Evolutionary conservation across 768 basidiomycete species (phyloP), one percentile per base, ranked within the genome.

Genomic region (Podaxis carcinomalis): DNA sequence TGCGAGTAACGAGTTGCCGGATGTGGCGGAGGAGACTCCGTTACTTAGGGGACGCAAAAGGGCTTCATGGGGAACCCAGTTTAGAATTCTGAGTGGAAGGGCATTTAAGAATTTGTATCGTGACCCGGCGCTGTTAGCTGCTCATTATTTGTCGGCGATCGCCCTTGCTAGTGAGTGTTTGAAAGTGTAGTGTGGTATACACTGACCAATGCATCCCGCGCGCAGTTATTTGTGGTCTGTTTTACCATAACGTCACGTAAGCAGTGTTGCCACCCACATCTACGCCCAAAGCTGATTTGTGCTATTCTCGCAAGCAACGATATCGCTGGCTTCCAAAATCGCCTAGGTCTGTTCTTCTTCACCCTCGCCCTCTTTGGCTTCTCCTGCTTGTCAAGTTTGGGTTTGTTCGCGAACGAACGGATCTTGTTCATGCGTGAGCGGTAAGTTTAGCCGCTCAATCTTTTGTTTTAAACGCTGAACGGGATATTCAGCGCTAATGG

Each of bases 21-120:
- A 94, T 70, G 85, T 90, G 0, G 81, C 79, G 27, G 76, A 82
- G 27, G 91, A 93, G 74, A 90, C 84, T 39, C 75, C 80, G 54
- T 67, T 91, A 61, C 72, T 94, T 69, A 74, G 88, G 54, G 89
- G 89, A 14, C 77, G 87, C 66, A 86, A 89, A 73, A 83, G 93
- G 58, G 97, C 96, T 5, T 89, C 83, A 64, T 94, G 88, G 84
- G 80, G 79, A 46, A 95, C 90, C 16, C 97, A 99, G 76, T 98
- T 99, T 69, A 83, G 84, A 70, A 95, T 98, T 59, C 75, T 99
- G 70, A 97, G 94, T 70, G 95, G 95, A 25, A 77, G 97, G 60
- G 95, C 96, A 21, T 98, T 99, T 82, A 98, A 98, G 83, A 98
- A 98, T 69, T 74, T 99, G 62, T 98, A 99, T 72, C 81, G 96